Percentiles rank a stretch among this genome's conserved stretches.
Conservation (phyloP, 768 basidiomycete species). For the Leccinum aurantiacum region DNA sequence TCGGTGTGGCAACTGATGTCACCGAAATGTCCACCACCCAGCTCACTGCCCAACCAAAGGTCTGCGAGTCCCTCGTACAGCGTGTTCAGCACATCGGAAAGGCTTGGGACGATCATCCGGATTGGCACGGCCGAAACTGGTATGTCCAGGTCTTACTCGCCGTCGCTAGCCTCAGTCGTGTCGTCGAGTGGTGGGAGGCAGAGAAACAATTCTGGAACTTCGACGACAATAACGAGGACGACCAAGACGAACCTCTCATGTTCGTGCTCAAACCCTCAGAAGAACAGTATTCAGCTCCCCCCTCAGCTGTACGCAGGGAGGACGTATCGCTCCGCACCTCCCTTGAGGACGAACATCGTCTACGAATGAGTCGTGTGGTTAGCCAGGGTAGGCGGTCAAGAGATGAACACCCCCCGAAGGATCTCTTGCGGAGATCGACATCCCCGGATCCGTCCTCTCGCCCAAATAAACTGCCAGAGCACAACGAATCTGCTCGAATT, state of each 20-base stretch:
- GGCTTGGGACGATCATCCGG: slow-evolving; percentile 96
- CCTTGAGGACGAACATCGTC: slow-evolving; percentile 36
- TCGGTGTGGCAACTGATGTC: slow-evolving; percentile 90
- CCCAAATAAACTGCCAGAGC: slow-evolving; percentile 52
- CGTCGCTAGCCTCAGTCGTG: slow-evolving; percentile 91
- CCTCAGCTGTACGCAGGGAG: slow-evolving; percentile 38
- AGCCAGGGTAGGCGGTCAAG: slow-evolving; percentile 55
- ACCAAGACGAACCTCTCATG: slow-evolving; percentile 85
- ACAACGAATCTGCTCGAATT: slow-evolving; percentile 75
- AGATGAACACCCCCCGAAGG: slow-evolving; percentile 56
- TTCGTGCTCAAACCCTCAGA: slow-evolving; percentile 92
- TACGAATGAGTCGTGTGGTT: slow-evolving; percentile 49
- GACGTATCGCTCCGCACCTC: slow-evolving; percentile 39
- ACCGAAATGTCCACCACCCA: slow-evolving; percentile 85
- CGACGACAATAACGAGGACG: slow-evolving; percentile 86
- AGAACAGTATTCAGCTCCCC: slow-evolving; percentile 46
- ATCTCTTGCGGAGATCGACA: slow-evolving; percentile 39
- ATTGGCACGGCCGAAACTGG: slow-evolving; percentile 98
- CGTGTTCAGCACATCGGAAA: slow-evolving; percentile 89
- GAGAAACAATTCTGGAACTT: slow-evolving; percentile 99
- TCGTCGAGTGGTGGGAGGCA: slow-evolving; percentile 99
- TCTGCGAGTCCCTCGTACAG: slow-evolving; percentile 84
- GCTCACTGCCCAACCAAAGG: slow-evolving; percentile 81
- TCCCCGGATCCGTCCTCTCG: slow-evolving; percentile 38
- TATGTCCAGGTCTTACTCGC: slow-evolving; percentile 96